Evolutionary conservation across 2,329 filamentous ascomycete genomes (phyloP), one percentile per base, ranked within the genome.

Genomic region (Dothideomycetes sp.): DNA sequence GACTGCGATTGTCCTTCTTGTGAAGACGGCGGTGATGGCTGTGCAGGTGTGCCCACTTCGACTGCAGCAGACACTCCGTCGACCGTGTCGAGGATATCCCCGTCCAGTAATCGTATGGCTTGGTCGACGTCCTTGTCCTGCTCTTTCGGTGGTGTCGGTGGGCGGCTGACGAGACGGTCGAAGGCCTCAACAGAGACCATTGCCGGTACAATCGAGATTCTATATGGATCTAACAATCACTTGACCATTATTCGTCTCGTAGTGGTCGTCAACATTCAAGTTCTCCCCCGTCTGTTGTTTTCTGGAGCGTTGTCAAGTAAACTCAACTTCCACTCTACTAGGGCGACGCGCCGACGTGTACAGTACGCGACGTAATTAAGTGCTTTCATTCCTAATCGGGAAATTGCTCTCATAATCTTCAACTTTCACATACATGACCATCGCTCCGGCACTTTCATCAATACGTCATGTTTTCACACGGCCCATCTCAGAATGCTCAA

Each of bases 131-230:
- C 53, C 45, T 51, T 49, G 20, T 61, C 45, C 44, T 61, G 43
- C 39, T 65, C 69, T 60, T 67, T 68, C 25, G 73, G 73, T 49
- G 73, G 72, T 52, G 71, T 76, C 13, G 72, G 73, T 46, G 71
- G 73, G 52, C 70, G 69, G 57, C 62, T 59, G 52, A 69, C 64
- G 49, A 74, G 59, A 50, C 60, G 59, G 43, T 68, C 61, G 51
- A 73, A 62, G 39, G 55, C 53, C 35, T 33, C 36, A 37, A 56
- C 56, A 51, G 51, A 58, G 52, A 60, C 58, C 60, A 63, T 63
- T 53, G 57, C 59, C 37, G 40, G 20, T 24, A 33, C 13, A 9
- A 33, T 13, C 3, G 16, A 19, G 7, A 15, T 3, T 8, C 16
- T 13, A 17, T 32, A 11, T 40, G 22, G 20, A 32, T 23, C 20